Evolutionary conservation across 768 basidiomycete species (phyloP).

Genomic region (Leccinum subgranulosum): DNA sequence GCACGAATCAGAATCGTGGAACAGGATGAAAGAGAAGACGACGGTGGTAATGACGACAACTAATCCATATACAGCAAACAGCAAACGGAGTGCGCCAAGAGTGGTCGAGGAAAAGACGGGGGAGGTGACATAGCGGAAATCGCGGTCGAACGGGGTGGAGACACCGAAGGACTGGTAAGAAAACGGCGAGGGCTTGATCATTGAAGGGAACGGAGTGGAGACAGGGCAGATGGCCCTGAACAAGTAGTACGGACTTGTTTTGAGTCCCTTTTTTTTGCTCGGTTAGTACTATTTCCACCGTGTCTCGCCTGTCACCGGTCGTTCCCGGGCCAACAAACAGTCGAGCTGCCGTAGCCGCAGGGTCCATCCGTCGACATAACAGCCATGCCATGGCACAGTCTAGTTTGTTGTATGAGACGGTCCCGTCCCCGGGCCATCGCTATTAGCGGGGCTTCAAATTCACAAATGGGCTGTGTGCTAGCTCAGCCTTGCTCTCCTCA

Average conservation of each 20-base stretch:
- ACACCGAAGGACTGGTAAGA: conserved; percentile 33
- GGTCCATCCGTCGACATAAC: not conserved
- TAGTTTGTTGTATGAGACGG: not conserved
- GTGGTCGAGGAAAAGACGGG: conserved; percentile 40
- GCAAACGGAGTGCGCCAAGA: conserved; percentile 45
- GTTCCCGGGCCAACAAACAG: not conserved
- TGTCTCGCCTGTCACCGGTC: not conserved
- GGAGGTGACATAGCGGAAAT: conserved; percentile 38
- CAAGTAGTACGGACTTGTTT: conserved; percentile 7
- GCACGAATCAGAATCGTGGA: conserved; percentile 30
- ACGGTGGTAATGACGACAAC: conserved; percentile 36
- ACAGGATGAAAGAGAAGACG: conserved; percentile 26
- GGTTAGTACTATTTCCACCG: not conserved
- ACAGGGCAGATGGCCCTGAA: not conserved
- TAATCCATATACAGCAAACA: conserved; percentile 51
- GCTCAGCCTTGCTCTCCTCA: not conserved
- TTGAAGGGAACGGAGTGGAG: not conserved
- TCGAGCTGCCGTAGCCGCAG: not conserved
- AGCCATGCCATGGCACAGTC: not conserved
- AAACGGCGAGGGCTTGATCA: conserved; percentile 8
- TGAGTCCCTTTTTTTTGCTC: conserved; percentile 1
- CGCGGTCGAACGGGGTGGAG: conserved; percentile 38
- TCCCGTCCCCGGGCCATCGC: too few relatives aligned
- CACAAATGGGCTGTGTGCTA: not conserved
- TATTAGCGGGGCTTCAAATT: not conserved